Conservation (phyloP, 2,329 filamentous ascomycete genomes). For the Fusarium bactridioides region DNA sequence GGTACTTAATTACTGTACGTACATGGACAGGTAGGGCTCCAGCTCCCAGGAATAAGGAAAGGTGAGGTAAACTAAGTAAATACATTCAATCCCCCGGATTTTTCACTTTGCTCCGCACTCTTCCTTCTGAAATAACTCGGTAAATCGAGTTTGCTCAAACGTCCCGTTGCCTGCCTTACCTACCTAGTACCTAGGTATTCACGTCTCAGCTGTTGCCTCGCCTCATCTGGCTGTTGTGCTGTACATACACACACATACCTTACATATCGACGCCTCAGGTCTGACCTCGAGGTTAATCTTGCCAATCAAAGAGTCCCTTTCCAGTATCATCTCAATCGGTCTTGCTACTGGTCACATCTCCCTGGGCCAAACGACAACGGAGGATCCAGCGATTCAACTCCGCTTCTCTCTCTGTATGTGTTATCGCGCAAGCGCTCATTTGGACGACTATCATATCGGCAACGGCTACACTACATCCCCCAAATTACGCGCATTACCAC, state of each 20-base stretch:
- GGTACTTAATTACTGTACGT: not conserved
- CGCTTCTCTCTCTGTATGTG: conserved; percentile 13
- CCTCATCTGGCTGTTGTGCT: not conserved
- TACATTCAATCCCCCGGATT: conserved; percentile 26
- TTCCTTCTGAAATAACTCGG: not conserved
- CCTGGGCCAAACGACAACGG: conserved; percentile 20
- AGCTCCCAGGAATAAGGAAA: conserved; percentile 8
- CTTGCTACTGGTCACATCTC: conserved; percentile 30
- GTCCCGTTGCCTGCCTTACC: not conserved
- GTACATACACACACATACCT: not conserved
- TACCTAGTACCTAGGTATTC: not conserved
- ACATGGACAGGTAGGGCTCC: conserved; percentile 17
- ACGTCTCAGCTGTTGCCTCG: not conserved
- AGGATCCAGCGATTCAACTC: conserved; percentile 3
- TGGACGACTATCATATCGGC: conserved; percentile 8
- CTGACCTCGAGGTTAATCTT: conserved; percentile 13
- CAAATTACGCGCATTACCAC: conserved; percentile 11
- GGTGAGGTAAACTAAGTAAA: conserved; percentile 8
- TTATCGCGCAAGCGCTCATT: conserved; percentile 28
- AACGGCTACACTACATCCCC: conserved; percentile 20
- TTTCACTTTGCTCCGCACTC: conserved; percentile 19
- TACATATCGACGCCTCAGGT: conserved; percentile 16
- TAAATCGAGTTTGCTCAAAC: not conserved
- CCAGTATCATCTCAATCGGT: conserved; percentile 10
- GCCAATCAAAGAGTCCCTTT: conserved; percentile 12